phyloP scores from a whole-genome alignment of 176 grass and related monocot genomes.

The Aegilops bicornis region DNA sequence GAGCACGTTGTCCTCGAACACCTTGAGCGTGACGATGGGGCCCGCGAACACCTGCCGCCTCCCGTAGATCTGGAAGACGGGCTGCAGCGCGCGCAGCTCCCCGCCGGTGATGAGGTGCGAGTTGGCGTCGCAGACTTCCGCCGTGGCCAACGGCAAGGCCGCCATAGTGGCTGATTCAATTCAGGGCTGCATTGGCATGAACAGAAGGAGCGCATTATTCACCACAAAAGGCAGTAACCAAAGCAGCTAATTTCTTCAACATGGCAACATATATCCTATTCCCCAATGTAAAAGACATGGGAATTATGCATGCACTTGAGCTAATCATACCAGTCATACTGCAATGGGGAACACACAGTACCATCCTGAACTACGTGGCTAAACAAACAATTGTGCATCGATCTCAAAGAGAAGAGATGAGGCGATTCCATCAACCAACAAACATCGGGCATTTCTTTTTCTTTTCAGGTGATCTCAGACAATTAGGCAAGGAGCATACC shows the following conservation, averaged over 20 bases:
- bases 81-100: slow-evolving; percentile 72
- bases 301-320: neutral
- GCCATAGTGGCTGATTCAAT: slow-evolving; percentile 39
- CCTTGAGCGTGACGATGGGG: slow-evolving; percentile 78
- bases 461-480: too few species aligned
- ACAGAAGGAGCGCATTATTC: neutral
- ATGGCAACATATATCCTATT: neutral
- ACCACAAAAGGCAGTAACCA: neutral
- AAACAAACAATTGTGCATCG: neutral
- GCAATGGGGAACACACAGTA: neutral
- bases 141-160: slow-evolving; percentile 60
- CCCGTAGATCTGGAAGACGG: slow-evolving; percentile 71
- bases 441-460: too few species aligned
- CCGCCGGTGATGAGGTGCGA: slow-evolving; percentile 50
- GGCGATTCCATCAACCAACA: too few species aligned
- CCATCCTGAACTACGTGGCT: neutral
- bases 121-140: slow-evolving; percentile 84
- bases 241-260: neutral
- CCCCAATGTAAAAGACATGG: neutral
- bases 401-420: neutral
- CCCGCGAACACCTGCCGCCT: slow-evolving; percentile 69
- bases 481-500: too few species aligned
- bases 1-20: slow-evolving; percentile 86
- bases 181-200: neutral
- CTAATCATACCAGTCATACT: neutral